Evolutionary conservation across 495 filamentous ascomycete genomes (phyloP).

Genomic region (Wilcoxina mikolae): DNA sequence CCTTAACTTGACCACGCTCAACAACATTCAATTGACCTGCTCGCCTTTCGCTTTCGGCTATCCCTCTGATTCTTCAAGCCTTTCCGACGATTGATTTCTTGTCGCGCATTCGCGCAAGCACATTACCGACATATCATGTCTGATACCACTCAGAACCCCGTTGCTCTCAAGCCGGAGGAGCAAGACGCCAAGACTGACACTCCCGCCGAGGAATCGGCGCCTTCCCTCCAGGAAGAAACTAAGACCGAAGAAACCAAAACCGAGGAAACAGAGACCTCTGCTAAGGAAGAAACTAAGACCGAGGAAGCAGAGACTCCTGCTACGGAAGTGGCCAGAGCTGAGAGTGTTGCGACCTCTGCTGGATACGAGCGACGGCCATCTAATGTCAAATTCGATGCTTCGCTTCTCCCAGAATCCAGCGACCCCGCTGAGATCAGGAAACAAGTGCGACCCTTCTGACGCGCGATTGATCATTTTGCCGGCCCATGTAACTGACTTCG

Average conservation of each 20-base stretch:
- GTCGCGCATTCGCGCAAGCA: too few relatives aligned
- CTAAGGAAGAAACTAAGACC: slow-evolving; percentile 1
- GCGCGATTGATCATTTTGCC: neutral
- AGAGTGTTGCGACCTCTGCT: neutral
- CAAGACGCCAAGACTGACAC: too few relatives aligned
- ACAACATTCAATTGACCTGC: too few relatives aligned
- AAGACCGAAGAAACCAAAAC: slow-evolving; percentile 27
- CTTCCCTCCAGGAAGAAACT: slow-evolving; percentile 16
- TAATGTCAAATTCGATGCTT: slow-evolving; percentile 49
- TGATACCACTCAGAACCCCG: too few relatives aligned
- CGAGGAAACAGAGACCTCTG: slow-evolving; percentile 13
- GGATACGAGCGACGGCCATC: slow-evolving; percentile 1
- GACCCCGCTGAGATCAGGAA: slow-evolving; percentile 66
- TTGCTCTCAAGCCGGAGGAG: too few relatives aligned
- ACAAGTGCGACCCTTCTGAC: too few relatives aligned
- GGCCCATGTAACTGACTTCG: neutral
- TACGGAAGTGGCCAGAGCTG: neutral
- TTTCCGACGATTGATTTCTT: too few relatives aligned
- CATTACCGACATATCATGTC: too few relatives aligned
- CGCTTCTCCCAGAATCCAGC: slow-evolving; percentile 44
- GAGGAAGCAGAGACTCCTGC: slow-evolving; percentile 17
- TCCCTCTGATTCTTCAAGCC: too few relatives aligned
- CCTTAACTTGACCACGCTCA: too few relatives aligned
- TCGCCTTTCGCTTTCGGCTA: too few relatives aligned
- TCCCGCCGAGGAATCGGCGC: too few relatives aligned